Evolutionary conservation across 148 eudicot genomes (phyloP).

Genomic region (Talinum fruticosum): DNA sequence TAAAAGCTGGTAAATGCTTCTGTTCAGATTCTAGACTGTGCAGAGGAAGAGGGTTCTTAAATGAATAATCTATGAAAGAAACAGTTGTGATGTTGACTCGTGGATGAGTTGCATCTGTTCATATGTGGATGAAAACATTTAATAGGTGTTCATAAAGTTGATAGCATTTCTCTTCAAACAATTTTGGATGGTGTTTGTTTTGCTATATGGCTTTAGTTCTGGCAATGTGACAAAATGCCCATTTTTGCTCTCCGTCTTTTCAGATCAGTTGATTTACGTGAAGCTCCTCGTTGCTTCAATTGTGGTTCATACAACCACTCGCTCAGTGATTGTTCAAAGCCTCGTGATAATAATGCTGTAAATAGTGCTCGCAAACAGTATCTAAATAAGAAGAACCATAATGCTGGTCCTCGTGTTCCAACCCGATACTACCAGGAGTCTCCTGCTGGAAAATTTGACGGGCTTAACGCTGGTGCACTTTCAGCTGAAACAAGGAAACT

Average conservation of each 20-base stretch:
- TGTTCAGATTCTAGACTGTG: background rate
- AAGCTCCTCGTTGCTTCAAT: slow-evolving; percentile 50
- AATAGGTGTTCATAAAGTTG: background rate
- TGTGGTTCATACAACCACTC: slow-evolving; percentile 53
- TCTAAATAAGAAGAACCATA: slow-evolving; percentile 32
- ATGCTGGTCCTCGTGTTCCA: slow-evolving; percentile 32
- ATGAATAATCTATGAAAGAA: background rate
- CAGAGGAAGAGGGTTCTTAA: background rate
- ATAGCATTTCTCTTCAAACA: background rate
- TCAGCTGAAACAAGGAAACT: slow-evolving; percentile 41
- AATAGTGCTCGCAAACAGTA: slow-evolving; percentile 44
- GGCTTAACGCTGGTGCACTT: slow-evolving; percentile 46
- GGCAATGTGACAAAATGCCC: background rate
- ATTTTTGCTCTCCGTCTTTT: background rate
- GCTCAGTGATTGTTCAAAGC: slow-evolving; percentile 44
- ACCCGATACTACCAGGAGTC: slow-evolving; percentile 53
- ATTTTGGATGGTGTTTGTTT: too few species aligned
- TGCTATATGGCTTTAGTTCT: background rate
- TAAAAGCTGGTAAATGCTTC: background rate
- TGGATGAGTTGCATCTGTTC: background rate
- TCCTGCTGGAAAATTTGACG: slow-evolving; percentile 50
- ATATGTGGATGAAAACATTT: too few species aligned
- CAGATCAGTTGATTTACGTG: slow-evolving; percentile 38
- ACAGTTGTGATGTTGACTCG: background rate
- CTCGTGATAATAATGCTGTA: slow-evolving; percentile 37